Percentiles rank a stretch among this genome's conserved stretches.
phyloP scores from a whole-genome alignment of 805 yeast species.

The Zygoascus biomembranicola region DNA sequence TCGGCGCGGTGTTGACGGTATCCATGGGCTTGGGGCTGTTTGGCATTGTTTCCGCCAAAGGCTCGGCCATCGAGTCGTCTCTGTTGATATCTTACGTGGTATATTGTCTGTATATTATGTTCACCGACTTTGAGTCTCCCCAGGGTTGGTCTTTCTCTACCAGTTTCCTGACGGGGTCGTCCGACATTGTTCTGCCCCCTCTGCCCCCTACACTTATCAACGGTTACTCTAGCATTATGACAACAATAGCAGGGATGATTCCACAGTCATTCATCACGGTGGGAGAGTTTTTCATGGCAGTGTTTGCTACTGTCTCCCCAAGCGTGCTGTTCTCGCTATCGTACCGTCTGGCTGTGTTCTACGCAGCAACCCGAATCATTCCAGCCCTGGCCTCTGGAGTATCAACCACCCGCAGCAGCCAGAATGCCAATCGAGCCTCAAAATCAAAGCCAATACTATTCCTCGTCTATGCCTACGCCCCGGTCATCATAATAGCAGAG shows the following conservation, averaged over 20 bases:
- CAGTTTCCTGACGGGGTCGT: constrained; percentile 4
- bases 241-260: constrained; percentile 30
- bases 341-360: constrained; percentile 76
- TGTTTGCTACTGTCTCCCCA: constrained; percentile 60
- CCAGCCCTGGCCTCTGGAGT: constrained; percentile 38
- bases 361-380: constrained; percentile 86
- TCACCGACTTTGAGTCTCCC: constrained; percentile 66
- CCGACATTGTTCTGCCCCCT: constrained; percentile 18
- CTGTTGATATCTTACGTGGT: constrained; percentile 84
- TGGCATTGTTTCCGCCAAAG: constrained; percentile 76
- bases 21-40: constrained; percentile 66
- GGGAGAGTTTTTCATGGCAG: constrained; percentile 38
- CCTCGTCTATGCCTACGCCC: constrained; percentile 78
- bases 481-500: constrained; percentile 89
- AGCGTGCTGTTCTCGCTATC: constrained; percentile 76
- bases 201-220: constrained; percentile 33
- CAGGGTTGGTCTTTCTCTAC: constrained; percentile 14
- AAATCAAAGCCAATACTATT: constrained; percentile 16
- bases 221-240: constrained; percentile 29
- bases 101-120: constrained; percentile 84
- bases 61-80: constrained; percentile 87
- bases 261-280: constrained; percentile 35
- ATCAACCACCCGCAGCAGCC: neutral
- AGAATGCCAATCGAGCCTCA: constrained; percentile 6
- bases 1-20: constrained; percentile 77